phyloP scores from a whole-genome alignment of 2,329 filamentous ascomycete species.

The Aspergillus neoniger region DNA sequence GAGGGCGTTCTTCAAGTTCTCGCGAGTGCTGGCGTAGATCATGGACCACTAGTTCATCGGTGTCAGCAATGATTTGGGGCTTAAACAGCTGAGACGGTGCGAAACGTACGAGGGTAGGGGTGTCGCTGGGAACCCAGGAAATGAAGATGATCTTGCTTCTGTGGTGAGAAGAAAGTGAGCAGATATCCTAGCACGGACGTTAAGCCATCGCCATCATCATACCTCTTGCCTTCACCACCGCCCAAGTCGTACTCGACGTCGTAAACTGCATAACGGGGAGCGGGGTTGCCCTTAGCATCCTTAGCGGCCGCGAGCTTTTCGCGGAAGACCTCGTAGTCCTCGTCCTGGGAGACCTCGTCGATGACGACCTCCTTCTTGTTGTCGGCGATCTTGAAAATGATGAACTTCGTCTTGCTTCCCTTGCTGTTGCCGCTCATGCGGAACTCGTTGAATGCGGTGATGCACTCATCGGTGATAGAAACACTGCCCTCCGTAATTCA shows the following conservation, averaged over 20 bases:
- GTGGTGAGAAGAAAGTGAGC: slow-evolving; percentile 21
- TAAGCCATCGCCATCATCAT: slow-evolving; percentile 18
- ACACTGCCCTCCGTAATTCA: slow-evolving; percentile 38
- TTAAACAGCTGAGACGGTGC: not conserved
- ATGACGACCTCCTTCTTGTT: slow-evolving; percentile 53
- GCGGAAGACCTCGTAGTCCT: slow-evolving; percentile 53
- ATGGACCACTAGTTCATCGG: slow-evolving; percentile 44
- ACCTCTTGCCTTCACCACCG: slow-evolving; percentile 52
- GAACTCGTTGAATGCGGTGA: slow-evolving; percentile 50
- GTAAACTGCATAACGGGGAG: slow-evolving; percentile 53
- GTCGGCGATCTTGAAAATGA: slow-evolving; percentile 56
- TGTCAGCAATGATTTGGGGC: slow-evolving; percentile 20
- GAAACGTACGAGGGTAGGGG: slow-evolving; percentile 44
- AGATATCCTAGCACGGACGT: not conserved
- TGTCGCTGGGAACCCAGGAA: slow-evolving; percentile 48
- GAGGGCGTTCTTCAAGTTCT: slow-evolving; percentile 52
- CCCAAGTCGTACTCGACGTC: slow-evolving; percentile 53
- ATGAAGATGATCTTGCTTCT: slow-evolving; percentile 57
- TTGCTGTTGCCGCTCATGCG: slow-evolving; percentile 45
- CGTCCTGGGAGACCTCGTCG: slow-evolving; percentile 47
- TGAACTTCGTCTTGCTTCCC: slow-evolving; percentile 46
- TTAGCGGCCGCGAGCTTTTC: slow-evolving; percentile 46
- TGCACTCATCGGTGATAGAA: slow-evolving; percentile 49
- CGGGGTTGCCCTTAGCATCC: slow-evolving; percentile 46
- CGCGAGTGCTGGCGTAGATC: slow-evolving; percentile 54